A percentile compares a stretch with the other conserved stretches of the same genome.
Conservation (phyloP, 2,329 filamentous ascomycete genomes). For the Aureobasidium vineae region DNA sequence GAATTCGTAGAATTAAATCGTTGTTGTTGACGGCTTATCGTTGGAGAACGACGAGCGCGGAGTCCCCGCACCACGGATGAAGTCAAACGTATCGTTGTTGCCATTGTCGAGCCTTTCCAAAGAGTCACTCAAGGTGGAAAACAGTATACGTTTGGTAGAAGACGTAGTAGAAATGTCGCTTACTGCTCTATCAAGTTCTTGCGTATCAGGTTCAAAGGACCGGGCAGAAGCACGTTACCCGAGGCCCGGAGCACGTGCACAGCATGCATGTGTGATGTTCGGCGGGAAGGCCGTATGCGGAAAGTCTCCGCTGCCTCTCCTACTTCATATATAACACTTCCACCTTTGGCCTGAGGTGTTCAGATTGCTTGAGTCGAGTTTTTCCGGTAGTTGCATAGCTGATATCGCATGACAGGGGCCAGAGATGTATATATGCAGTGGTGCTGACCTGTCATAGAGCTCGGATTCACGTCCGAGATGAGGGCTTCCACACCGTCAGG, state of each 20-base stretch:
- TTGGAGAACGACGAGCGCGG: neutral
- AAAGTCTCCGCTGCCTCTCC: neutral
- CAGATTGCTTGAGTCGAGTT: neutral
- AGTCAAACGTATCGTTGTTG: neutral
- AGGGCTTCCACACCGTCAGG: no score
- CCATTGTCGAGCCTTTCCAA: neutral
- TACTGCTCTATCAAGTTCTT: neutral
- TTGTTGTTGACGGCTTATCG: neutral
- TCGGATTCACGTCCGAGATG: no score
- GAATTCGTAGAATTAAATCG: constrained; percentile 6
- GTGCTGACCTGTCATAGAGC: no score
- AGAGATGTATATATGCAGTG: no score
- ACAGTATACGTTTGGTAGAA: neutral
- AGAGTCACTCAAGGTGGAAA: neutral
- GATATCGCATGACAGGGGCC: no score
- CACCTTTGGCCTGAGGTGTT: neutral
- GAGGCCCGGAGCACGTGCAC: constrained; percentile 20
- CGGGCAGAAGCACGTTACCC: constrained; percentile 2
- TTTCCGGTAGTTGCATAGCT: neutral
- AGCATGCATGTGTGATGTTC: neutral
- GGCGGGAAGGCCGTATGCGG: neutral
- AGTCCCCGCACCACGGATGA: constrained; percentile 12
- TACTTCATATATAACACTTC: neutral
- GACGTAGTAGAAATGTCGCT: neutral
- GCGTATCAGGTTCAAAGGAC: neutral